A percentile compares a stretch with the other conserved stretches of the same genome.
phyloP scores from a whole-genome alignment of 1,284 basidiomycete species.

The Trichosporon asahii region DNA sequence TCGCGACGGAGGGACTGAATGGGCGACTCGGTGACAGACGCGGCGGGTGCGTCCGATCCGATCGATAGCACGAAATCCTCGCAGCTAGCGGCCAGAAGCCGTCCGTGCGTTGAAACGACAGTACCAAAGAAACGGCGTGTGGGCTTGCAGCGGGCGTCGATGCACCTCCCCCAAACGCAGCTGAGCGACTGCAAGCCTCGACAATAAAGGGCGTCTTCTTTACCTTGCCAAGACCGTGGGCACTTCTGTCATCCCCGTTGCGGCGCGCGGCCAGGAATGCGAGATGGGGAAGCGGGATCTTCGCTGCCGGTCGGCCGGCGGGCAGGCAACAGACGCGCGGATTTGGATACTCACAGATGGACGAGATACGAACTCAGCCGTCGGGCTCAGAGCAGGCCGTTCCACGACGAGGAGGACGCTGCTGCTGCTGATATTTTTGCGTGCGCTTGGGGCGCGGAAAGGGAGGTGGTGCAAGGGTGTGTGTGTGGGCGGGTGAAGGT shows the following conservation, averaged over 20 bases:
- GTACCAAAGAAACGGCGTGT: neutral
- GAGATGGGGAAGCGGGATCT: neutral
- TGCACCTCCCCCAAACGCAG: neutral
- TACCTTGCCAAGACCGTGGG: neutral
- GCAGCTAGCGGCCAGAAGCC: neutral
- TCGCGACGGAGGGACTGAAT: neutral
- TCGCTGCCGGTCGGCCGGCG: neutral
- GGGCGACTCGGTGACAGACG: neutral
- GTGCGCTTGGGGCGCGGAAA: neutral
- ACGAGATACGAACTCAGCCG: neutral
- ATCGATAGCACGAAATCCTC: neutral
- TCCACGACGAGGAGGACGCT: neutral
- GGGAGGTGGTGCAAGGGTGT: neutral
- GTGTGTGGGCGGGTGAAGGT: neutral
- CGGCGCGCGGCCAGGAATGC: neutral
- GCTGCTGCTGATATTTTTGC: neutral
- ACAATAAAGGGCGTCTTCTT: neutral
- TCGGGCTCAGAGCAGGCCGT: neutral
- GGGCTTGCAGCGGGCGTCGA: neutral
- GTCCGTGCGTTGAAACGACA: conserved; percentile 1
- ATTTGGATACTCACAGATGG: neutral
- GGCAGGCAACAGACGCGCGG: neutral
- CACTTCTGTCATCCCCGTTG: neutral
- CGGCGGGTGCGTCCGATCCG: neutral
- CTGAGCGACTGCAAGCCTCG: neutral